phyloP scores from a whole-genome alignment of 306 rosid species.

The Leucaena leucocephala region DNA sequence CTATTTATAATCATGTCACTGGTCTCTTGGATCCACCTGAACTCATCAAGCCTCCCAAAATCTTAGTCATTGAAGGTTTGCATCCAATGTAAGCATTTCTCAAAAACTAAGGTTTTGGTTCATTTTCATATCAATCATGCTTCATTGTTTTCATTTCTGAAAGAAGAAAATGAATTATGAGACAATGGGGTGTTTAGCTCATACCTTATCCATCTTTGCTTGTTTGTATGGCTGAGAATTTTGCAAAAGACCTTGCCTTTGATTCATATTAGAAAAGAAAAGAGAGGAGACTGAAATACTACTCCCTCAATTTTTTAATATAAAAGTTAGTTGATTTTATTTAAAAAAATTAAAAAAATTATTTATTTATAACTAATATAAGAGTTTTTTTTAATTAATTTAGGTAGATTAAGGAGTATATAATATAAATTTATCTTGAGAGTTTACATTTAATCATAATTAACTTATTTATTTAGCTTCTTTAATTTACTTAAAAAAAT shows the following conservation, averaged over 20 bases:
- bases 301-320: too few species aligned
- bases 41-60: constrained; percentile 90
- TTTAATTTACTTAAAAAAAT: too few species aligned
- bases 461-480: too few species aligned
- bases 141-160: not conserved
- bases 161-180: constrained; percentile 1
- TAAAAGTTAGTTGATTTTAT: too few species aligned
- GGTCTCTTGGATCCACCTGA: constrained; percentile 98
- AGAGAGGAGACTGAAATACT: not conserved
- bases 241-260: not conserved
- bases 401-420: too few species aligned
- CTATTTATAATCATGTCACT: constrained; percentile 90
- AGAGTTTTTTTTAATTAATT: too few species aligned
- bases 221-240: too few species aligned
- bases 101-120: not conserved
- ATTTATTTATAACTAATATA: too few species aligned
- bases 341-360: too few species aligned
- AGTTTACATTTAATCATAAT: too few species aligned
- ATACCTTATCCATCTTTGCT: too few species aligned
- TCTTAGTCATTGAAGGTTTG: constrained; percentile 95
- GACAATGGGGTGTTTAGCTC: not conserved
- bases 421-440: too few species aligned
- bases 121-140: not conserved
- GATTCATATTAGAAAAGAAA: not conserved
- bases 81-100: constrained; percentile 84